Base-by-base conservation (phyloP, 2,329 filamentous ascomycete species). In the Stylonectria norvegica region DNA sequence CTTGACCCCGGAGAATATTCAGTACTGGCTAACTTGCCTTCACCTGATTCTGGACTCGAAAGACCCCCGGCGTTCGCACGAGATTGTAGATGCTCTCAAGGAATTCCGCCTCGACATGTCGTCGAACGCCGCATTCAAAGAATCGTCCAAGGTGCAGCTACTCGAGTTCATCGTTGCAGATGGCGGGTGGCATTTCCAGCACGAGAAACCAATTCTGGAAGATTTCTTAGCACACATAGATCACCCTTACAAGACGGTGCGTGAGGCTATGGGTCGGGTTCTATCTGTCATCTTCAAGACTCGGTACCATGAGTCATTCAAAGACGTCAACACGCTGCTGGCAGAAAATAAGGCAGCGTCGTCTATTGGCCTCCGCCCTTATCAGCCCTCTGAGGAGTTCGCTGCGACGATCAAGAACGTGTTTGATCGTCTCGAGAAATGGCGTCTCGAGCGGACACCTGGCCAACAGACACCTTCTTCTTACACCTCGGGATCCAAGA, bases 81-180 rank as follows among this genome's bases (percentile, higher is more conserved):
- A 95, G 50, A 76, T 98, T 48, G 79, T 95, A 23, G 85, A 93
- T 49, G 85, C 81, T 64, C 73, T 98, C 15, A 79, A 85, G 33
- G 80, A 83, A 38, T 97, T 97, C 77, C 79, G 89, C 20, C 74
- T 98, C 8, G 93, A 98, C 61, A 91, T 97, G 84, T 74, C 80
- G 5, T 96, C 91, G 0, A 96, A 97, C 60, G 93, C 94, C 4
- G 93, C 93, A 0, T 98, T 98, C 76, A 98, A 98, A 63, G 94
- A 98, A 63, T 95, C 91, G 40, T 94, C 91, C 19, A 96, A 97
- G 69, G 88, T 98, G 12, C 85, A 93, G 50, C 71, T 98, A 20
- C 73, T 98, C 14, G 89, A 96, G 53, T 89, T 95, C 52, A 79
- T 87, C 47, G 86, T 98, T 43, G 82, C 83, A 31, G 89, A 95